A percentile compares a stretch with the other conserved stretches of the same genome.
phyloP scores from a whole-genome alignment of 257 asterid species.

The Ilex aquifolium region DNA sequence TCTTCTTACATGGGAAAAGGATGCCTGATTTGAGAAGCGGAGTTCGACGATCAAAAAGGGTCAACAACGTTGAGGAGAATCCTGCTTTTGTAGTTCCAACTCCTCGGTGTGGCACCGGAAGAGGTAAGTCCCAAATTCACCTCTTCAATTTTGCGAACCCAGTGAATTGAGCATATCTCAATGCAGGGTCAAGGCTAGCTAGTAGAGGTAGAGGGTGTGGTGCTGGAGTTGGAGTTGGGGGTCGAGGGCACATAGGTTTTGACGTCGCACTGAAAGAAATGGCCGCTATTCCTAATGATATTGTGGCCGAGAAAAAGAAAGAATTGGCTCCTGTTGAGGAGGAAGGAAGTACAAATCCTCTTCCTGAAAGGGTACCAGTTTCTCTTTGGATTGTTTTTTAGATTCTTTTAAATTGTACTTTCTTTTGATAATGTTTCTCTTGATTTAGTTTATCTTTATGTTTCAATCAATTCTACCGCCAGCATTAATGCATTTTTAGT shows the following conservation, averaged over 20 bases:
- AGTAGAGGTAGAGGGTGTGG: slow-evolving; percentile 67
- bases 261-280: slow-evolving; percentile 66
- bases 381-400: slow-evolving; percentile 3
- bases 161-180: too few species aligned
- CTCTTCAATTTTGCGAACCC: too few species aligned
- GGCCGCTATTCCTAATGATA: slow-evolving; percentile 48
- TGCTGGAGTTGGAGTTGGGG: slow-evolving; percentile 95
- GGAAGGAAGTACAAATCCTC: slow-evolving; percentile 77
- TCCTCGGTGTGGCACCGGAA: too few species aligned
- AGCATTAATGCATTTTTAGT: too few species aligned
- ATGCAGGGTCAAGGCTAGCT: too few species aligned
- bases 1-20: slow-evolving; percentile 84
- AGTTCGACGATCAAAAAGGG: slow-evolving; percentile 99
- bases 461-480: too few species aligned
- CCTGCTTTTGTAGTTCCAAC: too few species aligned
- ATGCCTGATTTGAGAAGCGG: slow-evolving; percentile 99
- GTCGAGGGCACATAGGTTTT: slow-evolving; percentile 65
- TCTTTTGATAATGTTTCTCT: too few species aligned
- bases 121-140: too few species aligned
- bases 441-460: too few species aligned
- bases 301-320: slow-evolving; percentile 83
- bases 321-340: slow-evolving; percentile 73
- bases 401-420: background rate
- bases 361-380: slow-evolving; percentile 87
- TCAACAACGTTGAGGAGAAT: slow-evolving; percentile 86